phyloP scores from a whole-genome alignment of 306 rosid species.

The Fragaria vesca region DNA sequence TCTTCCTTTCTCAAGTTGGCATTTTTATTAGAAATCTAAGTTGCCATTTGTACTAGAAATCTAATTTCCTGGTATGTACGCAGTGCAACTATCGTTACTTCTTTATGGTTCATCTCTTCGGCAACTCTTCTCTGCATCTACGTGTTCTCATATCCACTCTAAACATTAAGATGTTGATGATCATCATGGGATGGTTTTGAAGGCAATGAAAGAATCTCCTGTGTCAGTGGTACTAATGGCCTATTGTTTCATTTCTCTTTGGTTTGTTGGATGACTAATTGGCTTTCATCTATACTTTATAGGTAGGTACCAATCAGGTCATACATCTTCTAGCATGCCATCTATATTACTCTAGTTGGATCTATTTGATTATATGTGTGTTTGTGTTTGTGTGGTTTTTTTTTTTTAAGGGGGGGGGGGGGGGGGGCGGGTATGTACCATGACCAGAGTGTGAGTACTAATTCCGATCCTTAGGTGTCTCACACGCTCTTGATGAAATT shows the following conservation, averaged over 20 bases:
- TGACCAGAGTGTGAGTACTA: too few relatives aligned
- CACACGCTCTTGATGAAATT: too few relatives aligned
- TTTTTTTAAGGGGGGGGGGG: too few relatives aligned
- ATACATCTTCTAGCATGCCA: slow-evolving; percentile 25
- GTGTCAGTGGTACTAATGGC: slow-evolving; percentile 79
- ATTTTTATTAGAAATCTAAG: slow-evolving; percentile 14
- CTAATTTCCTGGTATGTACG: slow-evolving; percentile 31
- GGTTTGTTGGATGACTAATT: slow-evolving; percentile 94
- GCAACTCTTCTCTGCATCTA: slow-evolving; percentile 85
- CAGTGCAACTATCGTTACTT: slow-evolving; percentile 86
- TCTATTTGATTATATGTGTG: too few relatives aligned
- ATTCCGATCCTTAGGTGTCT: too few relatives aligned
- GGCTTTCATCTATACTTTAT: slow-evolving; percentile 89
- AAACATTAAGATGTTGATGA: slow-evolving; percentile 72
- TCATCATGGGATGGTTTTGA: slow-evolving; percentile 66
- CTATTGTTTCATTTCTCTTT: slow-evolving; percentile 72
- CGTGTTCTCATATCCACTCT: slow-evolving; percentile 79
- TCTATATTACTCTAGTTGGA: background rate
- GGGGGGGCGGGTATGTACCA: too few relatives aligned
- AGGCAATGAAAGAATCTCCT: slow-evolving; percentile 86
- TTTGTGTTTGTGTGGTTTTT: too few relatives aligned
- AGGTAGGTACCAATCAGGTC: slow-evolving; percentile 73
- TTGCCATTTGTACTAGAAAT: background rate
- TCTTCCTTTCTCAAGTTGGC: slow-evolving; percentile 15
- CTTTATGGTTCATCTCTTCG: slow-evolving; percentile 80